A percentile compares a stretch with the other conserved stretches of the same genome.
phyloP scores from a whole-genome alignment of 2,329 filamentous ascomycete species.

The Fusarium succisae region DNA sequence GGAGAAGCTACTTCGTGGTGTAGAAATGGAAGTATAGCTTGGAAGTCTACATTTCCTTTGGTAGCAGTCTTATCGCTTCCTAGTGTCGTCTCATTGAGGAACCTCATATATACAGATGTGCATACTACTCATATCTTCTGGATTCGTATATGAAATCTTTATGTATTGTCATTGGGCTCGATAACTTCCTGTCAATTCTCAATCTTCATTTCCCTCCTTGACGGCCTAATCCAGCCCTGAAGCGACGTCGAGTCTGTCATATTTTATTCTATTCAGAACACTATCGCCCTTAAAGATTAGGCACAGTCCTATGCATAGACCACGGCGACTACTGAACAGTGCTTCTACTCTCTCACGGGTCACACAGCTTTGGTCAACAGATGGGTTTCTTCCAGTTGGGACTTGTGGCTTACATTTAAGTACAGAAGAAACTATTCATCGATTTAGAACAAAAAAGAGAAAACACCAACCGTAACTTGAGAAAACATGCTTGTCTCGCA shows the following conservation, averaged over 20 bases:
- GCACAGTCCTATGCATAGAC: neutral
- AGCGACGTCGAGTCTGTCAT: neutral
- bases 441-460: neutral
- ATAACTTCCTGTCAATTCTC: neutral
- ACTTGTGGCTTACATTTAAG: neutral
- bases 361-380: neutral
- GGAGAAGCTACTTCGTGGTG: neutral
- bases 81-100: neutral
- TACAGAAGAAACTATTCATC: neutral
- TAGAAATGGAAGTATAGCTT: neutral
- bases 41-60: neutral
- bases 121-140: neutral
- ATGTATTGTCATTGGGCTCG: neutral
- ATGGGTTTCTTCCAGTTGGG: neutral
- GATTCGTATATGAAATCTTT: fast-evolving
- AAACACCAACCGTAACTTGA: neutral
- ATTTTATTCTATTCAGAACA: neutral
- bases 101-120: too few species aligned
- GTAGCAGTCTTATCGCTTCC: neutral
- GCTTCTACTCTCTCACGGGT: neutral
- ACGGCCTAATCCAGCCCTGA: neutral
- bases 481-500: neutral
- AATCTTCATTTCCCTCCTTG: neutral
- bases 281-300: neutral
- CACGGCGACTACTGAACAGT: neutral